A percentile compares a stretch with the other conserved stretches of the same genome.
These are phyloP conservation scores for Penicillium chermesinum DNA, from an alignment of 495 filamentous ascomycete species.

Conservation along the genomic window DNA sequence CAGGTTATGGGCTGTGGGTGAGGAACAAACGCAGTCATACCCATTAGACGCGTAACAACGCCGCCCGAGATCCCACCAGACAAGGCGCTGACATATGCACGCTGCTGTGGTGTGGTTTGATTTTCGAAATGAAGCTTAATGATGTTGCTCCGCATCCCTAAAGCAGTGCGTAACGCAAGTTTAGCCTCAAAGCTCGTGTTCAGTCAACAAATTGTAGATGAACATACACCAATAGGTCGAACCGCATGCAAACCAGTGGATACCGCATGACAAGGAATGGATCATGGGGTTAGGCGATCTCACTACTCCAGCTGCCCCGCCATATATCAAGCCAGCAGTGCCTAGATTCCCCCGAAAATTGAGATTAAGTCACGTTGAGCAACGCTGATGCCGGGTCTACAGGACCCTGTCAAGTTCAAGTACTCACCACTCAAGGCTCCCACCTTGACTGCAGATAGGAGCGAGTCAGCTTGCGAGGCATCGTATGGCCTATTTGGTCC, in stretches of 20 bases:
- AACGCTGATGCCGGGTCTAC: not conserved
- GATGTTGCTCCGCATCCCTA: conserved; percentile 40
- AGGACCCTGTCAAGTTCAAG: not conserved
- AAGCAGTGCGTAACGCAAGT: not conserved
- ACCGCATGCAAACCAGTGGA: conserved; percentile 77
- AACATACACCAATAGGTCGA: conserved; percentile 69
- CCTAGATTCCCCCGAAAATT: conserved; percentile 41
- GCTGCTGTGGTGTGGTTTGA: conserved; percentile 47
- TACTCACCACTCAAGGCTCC: conserved; percentile 50
- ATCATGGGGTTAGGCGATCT: conserved; percentile 59
- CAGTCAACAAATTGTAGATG: not conserved
- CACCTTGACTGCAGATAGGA: conserved; percentile 44
- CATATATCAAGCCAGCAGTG: conserved; percentile 63
- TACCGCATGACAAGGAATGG: conserved; percentile 65
- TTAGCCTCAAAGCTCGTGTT: conserved; percentile 1
- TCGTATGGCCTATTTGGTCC: conserved; percentile 12
- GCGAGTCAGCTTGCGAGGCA: conserved; percentile 14
- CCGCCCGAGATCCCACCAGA: conserved; percentile 68
- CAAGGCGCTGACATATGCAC: conserved; percentile 56
- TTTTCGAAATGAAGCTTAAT: conserved; percentile 41
- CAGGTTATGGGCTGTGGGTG: too few relatives aligned
- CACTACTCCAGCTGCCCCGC: conserved; percentile 63
- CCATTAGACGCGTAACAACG: conserved; percentile 54
- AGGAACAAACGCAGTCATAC: too few relatives aligned
- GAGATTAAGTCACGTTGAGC: not conserved